Base-by-base conservation (phyloP, 129 eudicot genomes). In the Artemisia annua region DNA sequence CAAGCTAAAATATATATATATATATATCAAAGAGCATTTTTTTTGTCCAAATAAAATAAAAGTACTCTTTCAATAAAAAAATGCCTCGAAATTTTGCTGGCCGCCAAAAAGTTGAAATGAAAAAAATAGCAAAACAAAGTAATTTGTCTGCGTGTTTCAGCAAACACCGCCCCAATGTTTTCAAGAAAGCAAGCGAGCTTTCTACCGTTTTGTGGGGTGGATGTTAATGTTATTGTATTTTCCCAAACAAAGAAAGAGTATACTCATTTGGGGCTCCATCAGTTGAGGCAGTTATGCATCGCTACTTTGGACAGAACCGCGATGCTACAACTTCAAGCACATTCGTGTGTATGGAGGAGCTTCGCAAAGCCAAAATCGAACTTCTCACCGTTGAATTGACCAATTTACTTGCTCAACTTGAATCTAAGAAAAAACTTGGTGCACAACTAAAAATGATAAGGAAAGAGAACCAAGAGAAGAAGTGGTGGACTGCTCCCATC, bases 401-500 rank as follows among this genome's bases (percentile, higher is more conserved):
- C 0, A 63, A 75, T n/a, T 39, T 71, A 52, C 8, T 70, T 8
- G 60, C 51, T 51, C 82, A 81, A 9, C 15, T 83, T 2, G 91
- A 88, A 35, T 17, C 19, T 0, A 85, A 83, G 76, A 83, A 82
- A 60, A 68, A 28, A 56, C 44, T 76, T 48, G 84, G 84, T 6
- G 86, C 83, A 24, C 76, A 79, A 5, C 79, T 86, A 22, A 69
- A 2, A 30, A 68, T 73, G 48, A 19, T 62, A 64, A 73, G 87
- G 57, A 79, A 75, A 15, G 79, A 60, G 28, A 77, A 76, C 56
- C 68, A 76, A 9, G 81, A 63, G 9, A 73, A 57, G 46, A 50
- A 69, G 48, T 81, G 89, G 96, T 88, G 91, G 96, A 91, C 79
- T 62, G 80, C 78, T 55, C 95, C 91, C 0, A 18, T 80, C 4